Percentiles rank a stretch among this genome's conserved stretches.
These are phyloP conservation scores for Sedum album DNA, from an alignment of 164 flowering plant species.

Conservation along the genomic window DNA sequence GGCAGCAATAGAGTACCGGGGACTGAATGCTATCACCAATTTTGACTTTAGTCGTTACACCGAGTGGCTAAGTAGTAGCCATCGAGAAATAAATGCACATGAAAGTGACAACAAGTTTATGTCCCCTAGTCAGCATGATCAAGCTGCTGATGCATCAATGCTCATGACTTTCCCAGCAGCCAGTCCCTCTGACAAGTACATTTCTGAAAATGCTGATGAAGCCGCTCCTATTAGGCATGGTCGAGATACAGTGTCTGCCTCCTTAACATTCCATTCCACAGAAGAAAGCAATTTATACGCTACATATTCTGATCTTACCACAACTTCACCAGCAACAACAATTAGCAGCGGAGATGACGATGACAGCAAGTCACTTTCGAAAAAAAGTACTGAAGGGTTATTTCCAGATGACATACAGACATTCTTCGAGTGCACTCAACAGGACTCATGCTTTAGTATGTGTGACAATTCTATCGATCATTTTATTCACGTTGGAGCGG, in stretches of 20 bases:
- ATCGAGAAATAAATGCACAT: background rate
- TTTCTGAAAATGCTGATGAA: background rate
- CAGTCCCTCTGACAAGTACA: background rate
- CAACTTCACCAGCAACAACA: background rate
- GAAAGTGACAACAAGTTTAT: background rate
- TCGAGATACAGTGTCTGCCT: background rate
- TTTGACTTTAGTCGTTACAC: slow-evolving; percentile 42
- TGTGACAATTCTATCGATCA: background rate
- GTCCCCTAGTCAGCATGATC: background rate
- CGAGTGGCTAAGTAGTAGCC: slow-evolving; percentile 10
- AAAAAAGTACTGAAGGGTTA: background rate
- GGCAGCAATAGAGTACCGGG: slow-evolving; percentile 54
- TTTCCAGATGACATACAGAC: slow-evolving; percentile 2
- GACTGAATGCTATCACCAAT: slow-evolving; percentile 50
- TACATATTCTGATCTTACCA: background rate
- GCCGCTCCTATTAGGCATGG: background rate
- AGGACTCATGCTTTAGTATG: background rate
- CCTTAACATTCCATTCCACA: background rate
- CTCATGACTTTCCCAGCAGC: slow-evolving; percentile 2
- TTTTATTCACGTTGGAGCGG: background rate
- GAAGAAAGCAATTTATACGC: background rate
- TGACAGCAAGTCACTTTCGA: slow-evolving; percentile 1
- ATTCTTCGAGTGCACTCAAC: background rate
- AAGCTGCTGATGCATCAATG: slow-evolving; percentile 3
- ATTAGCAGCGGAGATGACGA: background rate